A percentile compares a stretch with the other conserved stretches of the same genome.
phyloP scores from a whole-genome alignment of 2,329 filamentous ascomycete genomes.

The Dactylellina drechsleri region DNA sequence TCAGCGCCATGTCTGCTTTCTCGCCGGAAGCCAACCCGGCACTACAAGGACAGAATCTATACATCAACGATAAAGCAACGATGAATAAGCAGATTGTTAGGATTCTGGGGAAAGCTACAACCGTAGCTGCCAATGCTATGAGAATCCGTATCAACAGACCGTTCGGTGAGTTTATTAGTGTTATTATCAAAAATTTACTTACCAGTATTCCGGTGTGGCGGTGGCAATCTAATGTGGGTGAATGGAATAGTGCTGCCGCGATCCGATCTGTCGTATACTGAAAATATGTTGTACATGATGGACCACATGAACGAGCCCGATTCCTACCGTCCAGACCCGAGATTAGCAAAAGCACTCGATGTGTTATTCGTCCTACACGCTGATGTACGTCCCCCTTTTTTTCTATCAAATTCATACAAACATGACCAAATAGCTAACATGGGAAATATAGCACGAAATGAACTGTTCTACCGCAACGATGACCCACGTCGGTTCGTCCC shows the following conservation, averaged over 20 bases:
- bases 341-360: constrained; percentile 67
- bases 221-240: neutral
- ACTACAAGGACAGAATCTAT: constrained; percentile 66
- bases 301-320: constrained; percentile 65
- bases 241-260: constrained; percentile 22
- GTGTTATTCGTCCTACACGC: constrained; percentile 69
- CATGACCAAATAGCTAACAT: neutral
- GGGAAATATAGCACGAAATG: constrained; percentile 65
- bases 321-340: constrained; percentile 66
- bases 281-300: constrained; percentile 69
- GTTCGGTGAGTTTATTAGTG: constrained; percentile 62
- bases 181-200: neutral
- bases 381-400: constrained; percentile 60
- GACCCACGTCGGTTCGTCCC: constrained; percentile 68
- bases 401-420: too few species aligned
- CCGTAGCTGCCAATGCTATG: constrained; percentile 66
- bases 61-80: constrained; percentile 63
- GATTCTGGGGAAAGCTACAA: constrained; percentile 67
- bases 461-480: constrained; percentile 69
- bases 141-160: constrained; percentile 67
- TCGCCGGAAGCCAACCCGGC: constrained; percentile 67
- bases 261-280: constrained; percentile 63
- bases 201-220: neutral
- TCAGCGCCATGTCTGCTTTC: constrained; percentile 66
- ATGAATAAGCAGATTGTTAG: constrained; percentile 68